Base-by-base conservation (phyloP, 441 rosid genomes). In the Rhodomyrtus psidioides region DNA sequence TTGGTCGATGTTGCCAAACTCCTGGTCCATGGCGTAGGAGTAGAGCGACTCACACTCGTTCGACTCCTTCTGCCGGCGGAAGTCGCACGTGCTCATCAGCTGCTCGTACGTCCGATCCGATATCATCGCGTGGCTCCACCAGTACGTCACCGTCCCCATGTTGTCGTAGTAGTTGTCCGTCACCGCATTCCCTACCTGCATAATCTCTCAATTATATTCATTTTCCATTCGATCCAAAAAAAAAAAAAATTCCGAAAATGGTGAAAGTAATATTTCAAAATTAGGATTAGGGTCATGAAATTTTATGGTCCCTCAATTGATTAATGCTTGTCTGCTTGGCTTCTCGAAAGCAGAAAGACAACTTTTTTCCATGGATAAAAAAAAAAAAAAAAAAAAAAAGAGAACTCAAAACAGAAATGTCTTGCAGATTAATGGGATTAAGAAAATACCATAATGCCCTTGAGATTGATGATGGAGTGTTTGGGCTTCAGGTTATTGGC, bases 111-210 rank as follows among this genome's bases (percentile, higher is more conserved):
- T 97, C 86, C 85, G 88, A 54, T 97, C 99, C 0, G 99, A 97
- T 54, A 97, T 97, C 99, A 96, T 97, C 2, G 99, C 99, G 79
- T 98, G 99, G 89, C 99, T 98, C 98, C 99, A 97, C 99, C 99
- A 97, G 81, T 95, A 97, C 42, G 93, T 92, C 87, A 96, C 99
- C 7, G 99, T 98, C 84, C 99, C 99, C 14, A 96, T 90, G 89
- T 96, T 98, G 87, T 98, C 99, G 81, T 94, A 95, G 88, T 96
- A 96, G 86, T 93, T 94, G 88, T 98, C 98, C 24, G 98, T 98
- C 28, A 95, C 99, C 6, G 99, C 99, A 89, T 98, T 98, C n/a
- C 99, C 99, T 24, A 98, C 99, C 99, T 96, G 83, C 75, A 82
- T 54, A 54, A 53, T 57, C 57, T 21, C 8, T 2, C 83, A 53